A percentile compares a stretch with the other conserved stretches of the same genome.
phyloP scores from a whole-genome alignment of 2,329 filamentous ascomycete genomes.

The Phyllosticta citrichinensis region DNA sequence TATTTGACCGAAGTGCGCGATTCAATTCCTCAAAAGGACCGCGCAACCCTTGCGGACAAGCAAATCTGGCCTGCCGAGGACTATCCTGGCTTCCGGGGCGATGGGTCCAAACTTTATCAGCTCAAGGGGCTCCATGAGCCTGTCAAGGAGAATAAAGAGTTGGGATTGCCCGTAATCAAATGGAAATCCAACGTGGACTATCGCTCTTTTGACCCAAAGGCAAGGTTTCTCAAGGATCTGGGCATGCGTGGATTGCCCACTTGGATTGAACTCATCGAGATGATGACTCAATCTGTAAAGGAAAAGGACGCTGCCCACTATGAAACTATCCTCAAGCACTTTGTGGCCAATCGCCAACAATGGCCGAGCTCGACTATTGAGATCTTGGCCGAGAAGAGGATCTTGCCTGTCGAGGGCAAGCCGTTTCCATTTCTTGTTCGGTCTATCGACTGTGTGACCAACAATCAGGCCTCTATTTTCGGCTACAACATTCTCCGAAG shows the following conservation, averaged over 20 bases:
- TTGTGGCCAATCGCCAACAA: constrained; percentile 3
- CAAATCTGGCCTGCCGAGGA: constrained; percentile 12
- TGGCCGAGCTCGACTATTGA: constrained; percentile 1
- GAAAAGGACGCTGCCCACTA: neutral
- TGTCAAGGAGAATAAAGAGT: constrained; percentile 36
- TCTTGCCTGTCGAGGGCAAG: constrained; percentile 3
- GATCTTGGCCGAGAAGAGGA: constrained; percentile 1
- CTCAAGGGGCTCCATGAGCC: constrained; percentile 27
- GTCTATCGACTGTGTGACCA: constrained; percentile 73
- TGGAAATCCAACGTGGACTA: constrained; percentile 20
- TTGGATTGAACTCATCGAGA: constrained; percentile 3
- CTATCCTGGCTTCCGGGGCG: constrained; percentile 12
- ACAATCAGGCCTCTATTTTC: constrained; percentile 64
- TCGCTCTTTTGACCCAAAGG: constrained; percentile 12
- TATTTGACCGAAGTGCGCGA: constrained; percentile 83
- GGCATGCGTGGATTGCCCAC: constrained; percentile 5
- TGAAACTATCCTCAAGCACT: constrained; percentile 2
- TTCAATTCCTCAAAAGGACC: constrained; percentile 75
- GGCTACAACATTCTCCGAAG: constrained; percentile 68
- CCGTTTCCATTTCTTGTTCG: constrained; percentile 55
- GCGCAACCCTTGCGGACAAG: constrained; percentile 33
- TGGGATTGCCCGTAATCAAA: constrained; percentile 53
- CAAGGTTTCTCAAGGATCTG: constrained; percentile 27
- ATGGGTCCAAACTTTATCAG: constrained; percentile 24
- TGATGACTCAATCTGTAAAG: constrained; percentile 1